Base-by-base conservation (phyloP, 208 protist species). In the Crithidia thermophila region DNA sequence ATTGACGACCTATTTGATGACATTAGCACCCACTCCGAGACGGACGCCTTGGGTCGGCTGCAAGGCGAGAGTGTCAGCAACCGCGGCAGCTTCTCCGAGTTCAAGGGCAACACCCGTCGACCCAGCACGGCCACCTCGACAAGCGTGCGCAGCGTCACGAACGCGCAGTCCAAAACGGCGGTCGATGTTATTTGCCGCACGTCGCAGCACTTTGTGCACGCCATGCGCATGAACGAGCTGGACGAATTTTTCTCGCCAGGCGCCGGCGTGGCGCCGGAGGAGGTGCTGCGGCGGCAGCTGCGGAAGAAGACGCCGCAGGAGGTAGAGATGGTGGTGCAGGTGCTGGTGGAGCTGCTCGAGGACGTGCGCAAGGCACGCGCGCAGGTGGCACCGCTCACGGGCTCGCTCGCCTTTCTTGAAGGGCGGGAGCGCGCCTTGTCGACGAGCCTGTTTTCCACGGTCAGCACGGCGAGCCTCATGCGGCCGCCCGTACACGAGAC, bases 401-500 rank as follows among this genome's bases (percentile, higher is more conserved):
- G 40, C n/a, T 69, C 60, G 14, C 21, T 77, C 11, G 52, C 39
- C 16, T n/a, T 66, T 2, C 33, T 58, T 0, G 50, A 50, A 10
- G 49, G 33, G n/a, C 46, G 64, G 10, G 45, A 62, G 14, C 18
- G 50, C 47, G 25, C 28, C 30, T 58, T 60, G 55, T 83, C 72
- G 16, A 67, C 28, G 2, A 82, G 72, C 37, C 42, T 81, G 25
- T 37, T 78, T 20, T 87, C 83, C 7, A 81, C 66, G 7, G 59
- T 80, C 30, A 90, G 83, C 62, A 88, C 77, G 4, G 81, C 79
- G 0, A 87, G 75, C 36, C 58, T 87, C 20, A 63, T 77, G 62
- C 75, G 81, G 6, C 78, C 70, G 1, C 86, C 80, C 8, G 84
- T 93, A 33, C 65, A 81, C 42, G 86, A 93, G 55, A 93, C 83